Base-by-base conservation (phyloP, 2,329 filamentous ascomycete species). In the Nigrograna mackinnonii region DNA sequence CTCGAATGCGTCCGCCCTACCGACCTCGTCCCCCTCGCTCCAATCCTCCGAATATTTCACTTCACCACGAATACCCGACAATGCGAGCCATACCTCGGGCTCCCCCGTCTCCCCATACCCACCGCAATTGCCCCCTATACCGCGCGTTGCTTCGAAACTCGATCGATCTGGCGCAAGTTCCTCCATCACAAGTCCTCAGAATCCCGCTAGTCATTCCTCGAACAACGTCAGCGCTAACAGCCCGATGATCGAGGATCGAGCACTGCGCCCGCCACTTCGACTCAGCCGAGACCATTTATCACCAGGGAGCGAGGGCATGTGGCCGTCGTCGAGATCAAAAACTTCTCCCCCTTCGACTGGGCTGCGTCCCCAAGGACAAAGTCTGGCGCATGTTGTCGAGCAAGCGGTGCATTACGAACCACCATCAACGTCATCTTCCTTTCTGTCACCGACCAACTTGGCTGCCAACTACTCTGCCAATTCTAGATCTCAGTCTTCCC, bases 41-140 rank as follows among this genome's bases (percentile, higher is more conserved):
- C 62, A 60, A 14, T 46, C 43, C 28, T 47, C 55, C 46, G 64
- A 67, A 14, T 57, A 57, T 55, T 54, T 61, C 22, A 38, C 55
- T 21, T 63, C 60, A 32, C 62, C 64, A 41, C 65, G 62, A 41
- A 44, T 60, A 35, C 43, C 54, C 26, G 62, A 66, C 46, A 57
- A 52, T 50, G 54, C 55, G 24, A 61, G 55, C 54, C 46, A 57
- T 44, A 28, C 54, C 16, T 60, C 65, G 6, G 51, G 35, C 48
- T 68, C 67, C 34, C 68, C 68, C 41, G 58, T 70, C 35, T 66
- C 62, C 44, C 65, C 66, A 5, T 66, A 51, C 24, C 68, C 68
- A 14, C 68, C 68, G 12, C 58, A 64, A 39, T 57, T 71, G 17
- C 68, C 68, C 7, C 67, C 68, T 35, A 70, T 71, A 36, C 52